Evolutionary conservation across 495 filamentous ascomycete species (phyloP).

Genomic region (Hypoxylon perforatum): DNA sequence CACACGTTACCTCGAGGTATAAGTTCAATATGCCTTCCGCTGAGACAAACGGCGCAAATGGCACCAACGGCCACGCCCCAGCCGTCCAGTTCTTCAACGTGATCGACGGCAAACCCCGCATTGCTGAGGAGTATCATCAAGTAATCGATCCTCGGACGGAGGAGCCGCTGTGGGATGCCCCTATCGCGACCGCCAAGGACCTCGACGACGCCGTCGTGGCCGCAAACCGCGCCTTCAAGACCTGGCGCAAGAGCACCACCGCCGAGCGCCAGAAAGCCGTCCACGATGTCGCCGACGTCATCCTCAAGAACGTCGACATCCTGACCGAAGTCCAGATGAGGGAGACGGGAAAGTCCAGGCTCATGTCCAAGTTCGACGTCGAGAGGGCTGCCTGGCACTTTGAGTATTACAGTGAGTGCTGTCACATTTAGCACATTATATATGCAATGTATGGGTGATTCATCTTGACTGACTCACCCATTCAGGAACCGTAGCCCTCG

Average conservation of each 20-base stretch:
- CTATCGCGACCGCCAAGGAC: conserved; percentile 56
- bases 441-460: neutral
- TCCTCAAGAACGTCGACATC: conserved; percentile 50
- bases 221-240: conserved; percentile 56
- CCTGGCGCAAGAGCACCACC: conserved; percentile 54
- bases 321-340: conserved; percentile 51
- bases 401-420: conserved; percentile 43
- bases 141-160: conserved; percentile 60
- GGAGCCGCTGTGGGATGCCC: conserved; percentile 58
- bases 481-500: conserved; percentile 49
- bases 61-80: conserved; percentile 27
- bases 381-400: conserved; percentile 42
- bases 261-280: conserved; percentile 65
- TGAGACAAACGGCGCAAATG: conserved; percentile 22
- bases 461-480: neutral
- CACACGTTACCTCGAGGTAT: neutral
- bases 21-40: conserved; percentile 40
- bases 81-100: conserved; percentile 55
- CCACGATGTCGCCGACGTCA: conserved; percentile 58
- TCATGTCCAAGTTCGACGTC: conserved; percentile 42
- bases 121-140: conserved; percentile 47
- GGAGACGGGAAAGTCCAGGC: conserved; percentile 57
- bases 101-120: conserved; percentile 57
- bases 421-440: neutral
- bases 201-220: conserved; percentile 63